phyloP scores from a whole-genome alignment of 163 green algal genomes.

The Scenedesmus sp. region DNA sequence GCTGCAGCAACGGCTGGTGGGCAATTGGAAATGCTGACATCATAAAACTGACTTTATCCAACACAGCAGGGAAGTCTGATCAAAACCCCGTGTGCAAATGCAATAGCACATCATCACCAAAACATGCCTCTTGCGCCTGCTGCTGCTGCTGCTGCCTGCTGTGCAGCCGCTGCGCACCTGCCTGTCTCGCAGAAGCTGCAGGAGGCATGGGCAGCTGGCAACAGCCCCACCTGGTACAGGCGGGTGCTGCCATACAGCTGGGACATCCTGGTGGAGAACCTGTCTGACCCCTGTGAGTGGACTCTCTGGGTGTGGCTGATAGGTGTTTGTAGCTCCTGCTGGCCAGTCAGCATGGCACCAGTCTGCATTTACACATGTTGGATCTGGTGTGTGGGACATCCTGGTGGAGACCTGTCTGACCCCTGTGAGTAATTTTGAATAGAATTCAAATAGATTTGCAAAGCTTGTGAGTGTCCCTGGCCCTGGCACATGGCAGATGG shows the following conservation, averaged over 20 bases:
- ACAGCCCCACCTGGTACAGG: slow-evolving; percentile 23
- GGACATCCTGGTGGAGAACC: slow-evolving; percentile 36
- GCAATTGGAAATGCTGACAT: too few species aligned
- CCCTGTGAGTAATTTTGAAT: too few species aligned
- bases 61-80: too few species aligned
- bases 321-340: background rate
- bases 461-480: too few species aligned
- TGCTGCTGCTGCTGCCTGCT: background rate
- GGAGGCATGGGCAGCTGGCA: slow-evolving; percentile 6
- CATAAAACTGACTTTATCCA: too few species aligned
- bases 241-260: slow-evolving; percentile 26
- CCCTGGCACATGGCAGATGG: too few species aligned
- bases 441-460: too few species aligned
- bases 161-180: slow-evolving; percentile 17
- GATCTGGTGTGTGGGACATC: too few species aligned
- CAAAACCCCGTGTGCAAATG: background rate
- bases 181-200: slow-evolving; percentile 2
- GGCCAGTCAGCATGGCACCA: too few species aligned
- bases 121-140: background rate
- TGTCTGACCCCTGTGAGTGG: slow-evolving; percentile 30
- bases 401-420: background rate
- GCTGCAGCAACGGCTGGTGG: too few species aligned
- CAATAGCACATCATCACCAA: background rate
- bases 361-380: too few species aligned
- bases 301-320: too few species aligned